Evolutionary conservation across 2,329 filamentous ascomycete species (phyloP).

Genomic region (Pyricularia pennisetigena): DNA sequence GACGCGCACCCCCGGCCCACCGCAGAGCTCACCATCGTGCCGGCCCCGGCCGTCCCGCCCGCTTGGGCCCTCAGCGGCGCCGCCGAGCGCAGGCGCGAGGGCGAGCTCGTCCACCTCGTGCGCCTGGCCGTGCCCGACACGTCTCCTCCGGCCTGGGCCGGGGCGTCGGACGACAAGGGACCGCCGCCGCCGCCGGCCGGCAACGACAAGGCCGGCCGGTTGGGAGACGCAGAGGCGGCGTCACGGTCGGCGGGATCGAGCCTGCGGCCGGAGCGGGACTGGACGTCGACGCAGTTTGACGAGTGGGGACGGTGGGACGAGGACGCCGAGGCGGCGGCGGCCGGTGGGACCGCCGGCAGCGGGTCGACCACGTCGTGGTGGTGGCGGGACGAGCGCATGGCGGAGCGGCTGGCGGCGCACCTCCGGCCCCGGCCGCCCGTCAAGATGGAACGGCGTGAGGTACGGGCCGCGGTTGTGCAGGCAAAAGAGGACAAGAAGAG

Average conservation of each 20-base stretch:
- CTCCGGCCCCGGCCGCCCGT: constrained; percentile 25
- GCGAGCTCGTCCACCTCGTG: constrained; percentile 21
- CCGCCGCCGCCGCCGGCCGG: not conserved
- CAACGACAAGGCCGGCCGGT: not conserved
- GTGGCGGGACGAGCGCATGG: constrained; percentile 37
- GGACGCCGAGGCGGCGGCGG: constrained; percentile 4
- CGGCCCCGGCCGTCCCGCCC: constrained; percentile 25
- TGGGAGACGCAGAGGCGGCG: not conserved
- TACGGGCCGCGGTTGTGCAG: constrained; percentile 20
- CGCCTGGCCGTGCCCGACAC: constrained; percentile 14
- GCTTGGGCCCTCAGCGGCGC: constrained; percentile 25
- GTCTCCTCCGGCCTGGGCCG: not conserved
- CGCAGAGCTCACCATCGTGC: constrained; percentile 35
- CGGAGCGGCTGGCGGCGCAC: constrained; percentile 30
- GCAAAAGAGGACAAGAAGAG: constrained; percentile 25
- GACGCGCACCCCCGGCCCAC: constrained; percentile 21
- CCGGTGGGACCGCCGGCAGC: not conserved
- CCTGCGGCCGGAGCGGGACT: constrained; percentile 5
- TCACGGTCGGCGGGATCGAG: not conserved
- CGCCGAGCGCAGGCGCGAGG: constrained; percentile 16
- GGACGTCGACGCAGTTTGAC: constrained; percentile 24
- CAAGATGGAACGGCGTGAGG: constrained; percentile 16
- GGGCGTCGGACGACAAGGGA: not conserved
- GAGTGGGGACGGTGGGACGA: constrained; percentile 36
- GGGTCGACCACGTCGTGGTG: constrained; percentile 23